phyloP scores from a whole-genome alignment of 2,329 filamentous ascomycete species.

The Leptographium procerum region DNA sequence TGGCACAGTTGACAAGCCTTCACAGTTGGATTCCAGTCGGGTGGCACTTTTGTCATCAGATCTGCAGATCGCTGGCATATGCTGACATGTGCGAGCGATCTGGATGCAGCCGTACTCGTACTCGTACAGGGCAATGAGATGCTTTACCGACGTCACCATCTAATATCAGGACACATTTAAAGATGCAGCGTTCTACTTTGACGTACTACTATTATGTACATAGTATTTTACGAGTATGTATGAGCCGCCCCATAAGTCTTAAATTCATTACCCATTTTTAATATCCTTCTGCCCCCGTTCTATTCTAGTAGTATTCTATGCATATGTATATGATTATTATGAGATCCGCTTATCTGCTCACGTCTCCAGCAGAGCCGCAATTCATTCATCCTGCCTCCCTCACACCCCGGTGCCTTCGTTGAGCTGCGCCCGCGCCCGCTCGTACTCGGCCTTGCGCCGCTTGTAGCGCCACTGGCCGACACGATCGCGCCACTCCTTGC shows the following conservation, averaged over 20 bases:
- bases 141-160: too few relatives aligned
- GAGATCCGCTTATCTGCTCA: not conserved
- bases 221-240: not conserved
- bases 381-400: not conserved
- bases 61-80: too few relatives aligned
- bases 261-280: not conserved
- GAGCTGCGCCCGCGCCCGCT: slow-evolving; percentile 5
- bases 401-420: not conserved
- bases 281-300: not conserved
- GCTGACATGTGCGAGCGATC: too few relatives aligned
- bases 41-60: too few relatives aligned
- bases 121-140: too few relatives aligned
- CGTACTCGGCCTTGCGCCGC: slow-evolving; percentile 16
- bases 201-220: too few relatives aligned
- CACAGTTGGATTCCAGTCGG: not conserved
- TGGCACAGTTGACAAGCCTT: not conserved
- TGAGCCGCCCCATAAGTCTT: not conserved
- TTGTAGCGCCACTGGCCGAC: slow-evolving; percentile 36
- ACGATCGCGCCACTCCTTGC: slow-evolving; percentile 38
- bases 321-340: not conserved
- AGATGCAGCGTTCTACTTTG: not conserved
- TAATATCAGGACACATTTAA: not conserved
- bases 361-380: not conserved
- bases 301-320: not conserved
- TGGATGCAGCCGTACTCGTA: too few relatives aligned